Conservation (phyloP, 345 rosid species). For the Excoecaria agallocha region DNA sequence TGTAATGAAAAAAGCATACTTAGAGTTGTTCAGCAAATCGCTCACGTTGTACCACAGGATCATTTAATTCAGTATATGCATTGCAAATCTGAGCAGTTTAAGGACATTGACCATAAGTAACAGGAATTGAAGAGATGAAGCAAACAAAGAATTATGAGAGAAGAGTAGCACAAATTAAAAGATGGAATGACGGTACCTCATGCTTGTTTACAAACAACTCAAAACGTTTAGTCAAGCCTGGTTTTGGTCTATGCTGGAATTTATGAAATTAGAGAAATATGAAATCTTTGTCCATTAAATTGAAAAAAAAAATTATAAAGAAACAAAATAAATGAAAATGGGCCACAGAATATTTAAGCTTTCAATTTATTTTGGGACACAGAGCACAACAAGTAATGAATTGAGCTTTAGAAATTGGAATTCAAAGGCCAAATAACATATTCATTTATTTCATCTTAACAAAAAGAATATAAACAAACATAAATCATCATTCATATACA, state of each 20-base stretch:
- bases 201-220: too few species aligned
- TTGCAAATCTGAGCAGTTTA: too few species aligned
- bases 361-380: neutral
- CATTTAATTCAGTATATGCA: too few species aligned
- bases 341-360: neutral
- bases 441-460: neutral
- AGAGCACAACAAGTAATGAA: neutral
- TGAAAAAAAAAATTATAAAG: neutral
- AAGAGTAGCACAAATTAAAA: too few species aligned
- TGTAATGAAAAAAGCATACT: too few species aligned
- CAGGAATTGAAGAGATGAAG: too few species aligned
- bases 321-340: neutral
- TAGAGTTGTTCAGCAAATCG: too few species aligned
- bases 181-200: too few species aligned
- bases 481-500: neutral
- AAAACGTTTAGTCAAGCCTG: too few species aligned
- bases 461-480: neutral
- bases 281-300: neutral
- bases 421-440: neutral
- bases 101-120: too few species aligned
- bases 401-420: neutral
- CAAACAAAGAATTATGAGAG: too few species aligned
- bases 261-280: constrained; percentile 40
- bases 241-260: constrained; percentile 72
- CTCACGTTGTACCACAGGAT: too few species aligned